Conservation (phyloP, 2,329 filamentous ascomycete genomes). For the Xylaria sp. region DNA sequence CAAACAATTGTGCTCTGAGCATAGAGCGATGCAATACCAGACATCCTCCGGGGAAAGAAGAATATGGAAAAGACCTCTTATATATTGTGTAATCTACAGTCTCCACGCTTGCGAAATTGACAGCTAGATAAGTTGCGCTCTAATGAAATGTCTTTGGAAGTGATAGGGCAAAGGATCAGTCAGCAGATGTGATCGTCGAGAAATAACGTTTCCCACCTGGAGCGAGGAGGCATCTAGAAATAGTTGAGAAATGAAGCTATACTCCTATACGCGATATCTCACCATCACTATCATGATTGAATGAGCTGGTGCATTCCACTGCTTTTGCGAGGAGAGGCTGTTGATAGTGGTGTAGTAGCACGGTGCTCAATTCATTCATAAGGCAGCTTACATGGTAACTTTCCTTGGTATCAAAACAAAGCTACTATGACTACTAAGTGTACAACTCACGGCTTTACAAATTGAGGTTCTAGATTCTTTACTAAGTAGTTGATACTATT, state of each 20-base stretch:
- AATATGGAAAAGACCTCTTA: background rate
- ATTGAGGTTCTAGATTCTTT: background rate
- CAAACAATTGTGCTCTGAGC: background rate
- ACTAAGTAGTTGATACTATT: background rate
- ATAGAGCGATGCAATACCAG: background rate
- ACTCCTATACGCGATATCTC: background rate
- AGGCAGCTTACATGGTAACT: background rate
- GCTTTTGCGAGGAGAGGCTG: no score
- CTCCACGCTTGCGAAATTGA: background rate
- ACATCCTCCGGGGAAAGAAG: background rate
- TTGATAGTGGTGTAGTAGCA: background rate
- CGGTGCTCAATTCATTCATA: background rate
- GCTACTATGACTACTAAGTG: no score
- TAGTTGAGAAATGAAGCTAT: background rate
- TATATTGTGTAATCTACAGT: background rate
- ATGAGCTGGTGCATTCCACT: no score
- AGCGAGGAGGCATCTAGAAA: background rate
- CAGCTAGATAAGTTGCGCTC: background rate
- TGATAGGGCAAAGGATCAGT: background rate
- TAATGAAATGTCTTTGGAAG: background rate
- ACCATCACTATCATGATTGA: background rate
- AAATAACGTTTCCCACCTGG: no score
- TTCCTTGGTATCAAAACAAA: background rate
- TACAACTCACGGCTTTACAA: background rate
- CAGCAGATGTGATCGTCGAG: background rate